Evolutionary conservation across 108 stramenopile species (phyloP).

Genomic region (Cyclotella kingstonii): DNA sequence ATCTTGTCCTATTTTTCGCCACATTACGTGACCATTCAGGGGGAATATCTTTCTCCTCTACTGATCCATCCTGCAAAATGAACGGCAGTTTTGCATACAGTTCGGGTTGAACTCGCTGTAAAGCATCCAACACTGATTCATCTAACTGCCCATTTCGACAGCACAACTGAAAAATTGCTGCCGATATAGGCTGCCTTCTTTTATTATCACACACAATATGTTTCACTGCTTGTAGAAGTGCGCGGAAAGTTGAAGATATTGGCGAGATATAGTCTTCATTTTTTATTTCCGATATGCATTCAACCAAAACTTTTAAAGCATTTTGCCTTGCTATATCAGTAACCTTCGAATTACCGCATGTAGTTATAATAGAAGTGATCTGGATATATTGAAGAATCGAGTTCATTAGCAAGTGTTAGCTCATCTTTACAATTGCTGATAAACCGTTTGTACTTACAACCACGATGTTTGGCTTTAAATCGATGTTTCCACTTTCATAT

Average conservation of each 20-base stretch:
- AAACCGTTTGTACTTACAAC: constrained; percentile 22
- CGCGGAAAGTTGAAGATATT: constrained; percentile 8
- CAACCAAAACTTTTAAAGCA: constrained; percentile 31
- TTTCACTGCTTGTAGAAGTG: constrained; percentile 21
- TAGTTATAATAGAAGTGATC: constrained; percentile 35
- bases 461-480: constrained; percentile 32
- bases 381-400: constrained; percentile 3
- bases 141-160: constrained; percentile 32
- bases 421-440: background rate
- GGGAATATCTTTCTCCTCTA: constrained; percentile 14
- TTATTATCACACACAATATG: constrained; percentile 16
- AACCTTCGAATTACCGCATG: constrained; percentile 24
- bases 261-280: constrained; percentile 16
- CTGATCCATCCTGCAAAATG: background rate
- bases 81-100: constrained; percentile 31
- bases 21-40: constrained; percentile 35
- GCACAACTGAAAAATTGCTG: constrained; percentile 38
- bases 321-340: constrained; percentile 7
- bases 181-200: constrained; percentile 21
- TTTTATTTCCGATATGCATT: constrained; percentile 33
- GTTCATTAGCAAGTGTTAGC: background rate
- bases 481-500: constrained; percentile 37
- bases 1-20: background rate
- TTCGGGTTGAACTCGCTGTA: constrained; percentile 26
- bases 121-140: constrained; percentile 27